Evolutionary conservation across 495 filamentous ascomycete genomes (phyloP).

Genomic region (Cryomyces antarcticus): DNA sequence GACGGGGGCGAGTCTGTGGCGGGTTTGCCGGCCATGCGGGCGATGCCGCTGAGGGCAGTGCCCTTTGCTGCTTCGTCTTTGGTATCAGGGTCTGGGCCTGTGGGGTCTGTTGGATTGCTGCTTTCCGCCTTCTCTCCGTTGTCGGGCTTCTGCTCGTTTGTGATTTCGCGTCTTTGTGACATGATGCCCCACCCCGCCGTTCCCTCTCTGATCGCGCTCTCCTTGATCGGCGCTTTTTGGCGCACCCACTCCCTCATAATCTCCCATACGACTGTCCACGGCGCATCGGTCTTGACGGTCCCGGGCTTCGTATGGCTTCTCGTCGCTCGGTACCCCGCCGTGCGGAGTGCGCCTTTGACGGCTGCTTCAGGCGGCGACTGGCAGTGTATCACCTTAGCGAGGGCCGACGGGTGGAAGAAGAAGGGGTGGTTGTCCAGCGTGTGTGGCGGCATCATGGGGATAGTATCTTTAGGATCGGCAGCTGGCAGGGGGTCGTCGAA

Average conservation of each 20-base stretch:
- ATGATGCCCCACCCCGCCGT: conserved; percentile 52
- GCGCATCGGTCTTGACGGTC: conserved; percentile 78
- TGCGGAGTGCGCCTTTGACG: conserved; percentile 58
- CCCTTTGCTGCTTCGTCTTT: conserved; percentile 3
- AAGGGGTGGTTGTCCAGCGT: conserved; percentile 55
- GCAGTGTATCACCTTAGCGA: conserved; percentile 59
- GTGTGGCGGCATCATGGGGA: conserved; percentile 20
- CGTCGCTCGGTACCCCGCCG: conserved; percentile 60
- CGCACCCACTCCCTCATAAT: conserved; percentile 80
- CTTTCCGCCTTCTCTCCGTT: conserved; percentile 13
- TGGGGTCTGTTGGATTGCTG: background rate
- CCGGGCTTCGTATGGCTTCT: conserved; percentile 74
- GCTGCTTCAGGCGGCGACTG: conserved; percentile 47
- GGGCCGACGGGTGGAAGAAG: conserved; percentile 53
- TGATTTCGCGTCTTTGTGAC: conserved; percentile 5
- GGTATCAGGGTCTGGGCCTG: background rate
- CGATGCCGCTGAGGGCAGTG: conserved; percentile 1
- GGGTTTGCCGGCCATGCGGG: conserved; percentile 1
- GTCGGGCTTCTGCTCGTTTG: conserved; percentile 14
- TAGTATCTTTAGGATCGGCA: conserved; percentile 1
- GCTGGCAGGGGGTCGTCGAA: conserved; percentile 1
- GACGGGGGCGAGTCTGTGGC: conserved; percentile 15
- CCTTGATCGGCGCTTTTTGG: conserved; percentile 55
- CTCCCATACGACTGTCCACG: conserved; percentile 78
- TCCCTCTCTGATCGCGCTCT: conserved; percentile 40